Evolutionary conservation across 129 eudicot species (phyloP).

Genomic region (Glebionis coronaria): DNA sequence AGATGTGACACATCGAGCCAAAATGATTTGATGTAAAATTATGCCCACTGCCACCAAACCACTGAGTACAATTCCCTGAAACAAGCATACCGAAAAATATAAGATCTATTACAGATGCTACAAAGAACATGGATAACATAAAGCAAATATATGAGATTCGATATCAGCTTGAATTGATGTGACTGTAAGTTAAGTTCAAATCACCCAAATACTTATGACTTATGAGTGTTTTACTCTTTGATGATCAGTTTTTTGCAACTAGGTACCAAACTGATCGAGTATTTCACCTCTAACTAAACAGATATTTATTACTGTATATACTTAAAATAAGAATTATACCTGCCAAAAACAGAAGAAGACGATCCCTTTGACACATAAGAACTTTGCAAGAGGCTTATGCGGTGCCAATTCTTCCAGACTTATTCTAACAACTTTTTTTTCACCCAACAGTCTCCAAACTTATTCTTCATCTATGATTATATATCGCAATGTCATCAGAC

Average conservation of each 20-base stretch:
- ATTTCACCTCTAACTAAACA: neutral
- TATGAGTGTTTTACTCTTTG: no score
- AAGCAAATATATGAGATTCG: no score
- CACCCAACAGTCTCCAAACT: no score
- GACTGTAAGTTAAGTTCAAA: no score
- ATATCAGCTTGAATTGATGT: no score
- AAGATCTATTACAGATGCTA: conserved; percentile 1
- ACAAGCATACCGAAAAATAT: neutral
- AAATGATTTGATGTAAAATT: conserved; percentile 56
- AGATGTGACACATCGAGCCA: conserved; percentile 85
- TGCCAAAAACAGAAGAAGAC: conserved; percentile 99
- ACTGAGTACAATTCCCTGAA: conserved; percentile 70
- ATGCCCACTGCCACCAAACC: conserved; percentile 67
- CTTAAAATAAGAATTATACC: conserved; percentile 45
- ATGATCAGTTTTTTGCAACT: neutral
- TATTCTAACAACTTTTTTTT: no score
- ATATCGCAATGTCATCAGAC: no score
- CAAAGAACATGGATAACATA: neutral
- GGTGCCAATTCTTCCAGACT: conserved; percentile 96
- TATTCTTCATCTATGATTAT: no score
- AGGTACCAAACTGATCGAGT: neutral
- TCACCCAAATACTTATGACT: no score
- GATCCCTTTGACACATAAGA: conserved; percentile 88
- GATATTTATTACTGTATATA: no score
- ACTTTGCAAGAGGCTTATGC: conserved; percentile 92